Evolutionary conservation across 1,284 basidiomycete species (phyloP).

Genomic region (Ceratobasidium sp.): DNA sequence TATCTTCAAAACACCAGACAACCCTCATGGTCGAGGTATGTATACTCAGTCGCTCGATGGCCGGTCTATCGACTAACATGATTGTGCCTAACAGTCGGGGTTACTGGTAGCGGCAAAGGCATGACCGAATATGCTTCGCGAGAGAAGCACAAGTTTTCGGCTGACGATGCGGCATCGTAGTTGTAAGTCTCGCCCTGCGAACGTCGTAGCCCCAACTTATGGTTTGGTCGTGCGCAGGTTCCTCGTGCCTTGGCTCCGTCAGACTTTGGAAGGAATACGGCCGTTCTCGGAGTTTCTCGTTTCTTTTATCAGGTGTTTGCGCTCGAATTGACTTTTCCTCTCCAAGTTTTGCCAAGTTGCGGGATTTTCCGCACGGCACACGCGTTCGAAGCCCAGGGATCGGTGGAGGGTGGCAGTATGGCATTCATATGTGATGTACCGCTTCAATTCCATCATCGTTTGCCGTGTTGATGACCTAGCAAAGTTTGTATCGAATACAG

Average conservation of each 20-base stretch:
- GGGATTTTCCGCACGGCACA: not conserved
- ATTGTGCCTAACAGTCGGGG: slow-evolving; percentile 71
- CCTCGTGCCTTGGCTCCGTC: not conserved
- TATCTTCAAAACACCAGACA: slow-evolving; percentile 96
- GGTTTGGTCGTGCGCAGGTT: not conserved
- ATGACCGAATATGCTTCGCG: slow-evolving; percentile 82
- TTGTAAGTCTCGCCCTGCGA: not conserved
- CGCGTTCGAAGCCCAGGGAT: slow-evolving; percentile 4
- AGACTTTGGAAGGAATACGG: not conserved
- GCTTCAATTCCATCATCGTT: not conserved
- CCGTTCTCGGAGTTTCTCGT: slow-evolving; percentile 1
- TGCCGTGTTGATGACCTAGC: slow-evolving; percentile 9
- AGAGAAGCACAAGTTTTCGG: slow-evolving; percentile 82
- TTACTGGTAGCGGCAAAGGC: slow-evolving; percentile 91
- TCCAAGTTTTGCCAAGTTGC: slow-evolving; percentile 12
- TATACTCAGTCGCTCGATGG: slow-evolving; percentile 45
- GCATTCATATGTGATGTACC: slow-evolving; percentile 33
- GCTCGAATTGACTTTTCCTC: slow-evolving; percentile 27
- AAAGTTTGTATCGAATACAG: slow-evolving; percentile 31
- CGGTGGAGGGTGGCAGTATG: not conserved
- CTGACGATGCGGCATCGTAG: slow-evolving; percentile 53
- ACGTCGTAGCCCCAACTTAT: not conserved
- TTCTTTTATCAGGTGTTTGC: not conserved
- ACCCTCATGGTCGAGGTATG: slow-evolving; percentile 84
- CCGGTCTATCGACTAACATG: slow-evolving; percentile 23